Evolutionary conservation across 441 rosid species (phyloP).

Genomic region (Hura crepitans): DNA sequence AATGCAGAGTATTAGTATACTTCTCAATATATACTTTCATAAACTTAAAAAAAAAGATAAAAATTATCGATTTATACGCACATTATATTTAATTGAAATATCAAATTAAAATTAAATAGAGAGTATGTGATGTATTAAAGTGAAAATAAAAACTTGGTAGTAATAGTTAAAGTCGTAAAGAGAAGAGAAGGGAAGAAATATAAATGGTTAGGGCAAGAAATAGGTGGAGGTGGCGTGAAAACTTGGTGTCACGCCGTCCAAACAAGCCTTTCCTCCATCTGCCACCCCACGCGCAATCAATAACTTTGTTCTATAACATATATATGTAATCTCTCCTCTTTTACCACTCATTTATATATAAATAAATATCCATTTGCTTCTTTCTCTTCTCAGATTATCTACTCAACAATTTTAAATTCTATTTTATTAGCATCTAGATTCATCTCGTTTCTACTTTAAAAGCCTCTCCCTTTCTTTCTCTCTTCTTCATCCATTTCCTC

Average conservation of each 20-base stretch:
- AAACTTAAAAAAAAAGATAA: too few relatives aligned
- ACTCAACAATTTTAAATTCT: too few relatives aligned
- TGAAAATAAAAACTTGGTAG: background rate
- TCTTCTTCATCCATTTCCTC: conserved; percentile 9
- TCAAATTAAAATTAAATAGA: too few relatives aligned
- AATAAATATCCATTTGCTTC: too few relatives aligned
- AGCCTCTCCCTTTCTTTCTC: background rate
- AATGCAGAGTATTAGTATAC: too few relatives aligned
- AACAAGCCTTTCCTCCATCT: conserved; percentile 55
- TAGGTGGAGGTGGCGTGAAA: conserved; percentile 63
- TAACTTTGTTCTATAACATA: conserved; percentile 23
- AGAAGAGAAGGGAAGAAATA: background rate
- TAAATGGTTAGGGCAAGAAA: conserved; percentile 52
- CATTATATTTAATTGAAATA: too few relatives aligned
- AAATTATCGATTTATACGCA: too few relatives aligned
- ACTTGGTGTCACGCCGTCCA: conserved; percentile 86
- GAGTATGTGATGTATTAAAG: too few relatives aligned
- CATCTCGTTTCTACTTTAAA: conserved; percentile 29
- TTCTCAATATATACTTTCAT: too few relatives aligned
- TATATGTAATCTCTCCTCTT: background rate
- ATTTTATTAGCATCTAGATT: conserved; percentile 14
- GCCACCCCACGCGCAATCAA: conserved; percentile 94
- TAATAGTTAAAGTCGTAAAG: background rate
- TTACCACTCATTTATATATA: too few relatives aligned
- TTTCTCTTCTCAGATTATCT: background rate